These are phyloP conservation scores for Strigomonas galati DNA, from an alignment of 208 protist species.

Conservation along the genomic window DNA sequence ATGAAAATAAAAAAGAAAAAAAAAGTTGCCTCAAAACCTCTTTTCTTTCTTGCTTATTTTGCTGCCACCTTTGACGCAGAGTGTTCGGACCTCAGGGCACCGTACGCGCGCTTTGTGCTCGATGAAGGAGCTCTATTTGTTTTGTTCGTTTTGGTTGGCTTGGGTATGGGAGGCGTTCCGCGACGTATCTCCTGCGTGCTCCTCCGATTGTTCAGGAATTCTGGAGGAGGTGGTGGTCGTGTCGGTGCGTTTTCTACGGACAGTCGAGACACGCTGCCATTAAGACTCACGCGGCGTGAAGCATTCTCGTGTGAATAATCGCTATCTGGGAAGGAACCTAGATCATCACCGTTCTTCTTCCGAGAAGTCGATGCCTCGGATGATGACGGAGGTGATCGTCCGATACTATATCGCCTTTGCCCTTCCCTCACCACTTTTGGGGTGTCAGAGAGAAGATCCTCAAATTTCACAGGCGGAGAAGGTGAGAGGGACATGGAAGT, in stretches of 20 bases:
- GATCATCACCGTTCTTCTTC: not conserved
- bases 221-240: not conserved
- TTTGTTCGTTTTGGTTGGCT: not conserved
- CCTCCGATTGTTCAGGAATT: not conserved
- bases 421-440: not conserved
- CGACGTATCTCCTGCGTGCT: not conserved
- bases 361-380: not conserved
- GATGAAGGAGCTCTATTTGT: too few relatives aligned
- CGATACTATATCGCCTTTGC: not conserved
- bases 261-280: not conserved
- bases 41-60: too few relatives aligned
- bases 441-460: conserved; percentile 1
- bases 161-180: not conserved
- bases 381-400: not conserved
- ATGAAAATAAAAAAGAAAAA: too few relatives aligned
- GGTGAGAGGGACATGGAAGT: not conserved
- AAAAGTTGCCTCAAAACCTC: too few relatives aligned
- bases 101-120: too few relatives aligned
- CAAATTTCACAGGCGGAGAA: conserved; percentile 1
- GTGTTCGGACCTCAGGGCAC: too few relatives aligned
- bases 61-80: too few relatives aligned
- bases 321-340: not conserved
- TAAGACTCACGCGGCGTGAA: too few relatives aligned
- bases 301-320: not conserved
- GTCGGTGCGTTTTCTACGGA: not conserved